phyloP scores from a whole-genome alignment of 805 yeast genomes.

The Lachancea kluyveri region DNA sequence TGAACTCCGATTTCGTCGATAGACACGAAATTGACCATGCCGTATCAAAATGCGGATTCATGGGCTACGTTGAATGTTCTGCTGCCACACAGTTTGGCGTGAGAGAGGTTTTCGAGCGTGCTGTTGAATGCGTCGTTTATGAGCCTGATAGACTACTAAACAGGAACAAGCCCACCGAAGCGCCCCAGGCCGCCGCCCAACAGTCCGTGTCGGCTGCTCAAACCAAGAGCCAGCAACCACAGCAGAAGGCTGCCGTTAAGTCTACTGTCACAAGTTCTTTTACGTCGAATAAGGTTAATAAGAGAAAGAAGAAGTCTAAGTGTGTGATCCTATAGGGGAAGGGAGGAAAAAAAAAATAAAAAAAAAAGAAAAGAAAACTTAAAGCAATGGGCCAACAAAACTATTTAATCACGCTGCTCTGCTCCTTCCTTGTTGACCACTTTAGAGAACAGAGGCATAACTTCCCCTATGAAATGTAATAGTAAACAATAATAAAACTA shows the following conservation, averaged over 20 bases:
- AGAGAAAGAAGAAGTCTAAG: slow-evolving; percentile 17
- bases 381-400: no score
- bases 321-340: slow-evolving; percentile 19
- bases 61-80: slow-evolving; percentile 78
- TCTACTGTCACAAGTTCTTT: slow-evolving; percentile 5
- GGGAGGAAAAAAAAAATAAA: neutral
- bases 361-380: slow-evolving; percentile 1
- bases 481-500: no score
- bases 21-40: slow-evolving; percentile 55
- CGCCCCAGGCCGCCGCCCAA: neutral
- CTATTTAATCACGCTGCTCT: neutral
- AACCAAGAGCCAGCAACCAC: slow-evolving; percentile 1
- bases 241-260: slow-evolving; percentile 8
- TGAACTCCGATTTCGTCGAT: slow-evolving; percentile 56
- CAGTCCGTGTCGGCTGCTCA: slow-evolving; percentile 1
- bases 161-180: neutral
- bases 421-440: neutral
- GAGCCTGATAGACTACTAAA: slow-evolving; percentile 38
- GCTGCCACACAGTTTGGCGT: slow-evolving; percentile 87
- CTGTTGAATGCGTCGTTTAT: slow-evolving; percentile 59
- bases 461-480: no score
- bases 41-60: slow-evolving; percentile 67
- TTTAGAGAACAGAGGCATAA: slow-evolving; percentile 1
- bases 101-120: slow-evolving; percentile 75
- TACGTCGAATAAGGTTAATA: slow-evolving; percentile 5